A percentile compares a stretch with the other conserved stretches of the same genome.
Evolutionary conservation across 2,329 filamentous ascomycete species (phyloP).

Genomic region (Aureobasidium melanogenum): DNA sequence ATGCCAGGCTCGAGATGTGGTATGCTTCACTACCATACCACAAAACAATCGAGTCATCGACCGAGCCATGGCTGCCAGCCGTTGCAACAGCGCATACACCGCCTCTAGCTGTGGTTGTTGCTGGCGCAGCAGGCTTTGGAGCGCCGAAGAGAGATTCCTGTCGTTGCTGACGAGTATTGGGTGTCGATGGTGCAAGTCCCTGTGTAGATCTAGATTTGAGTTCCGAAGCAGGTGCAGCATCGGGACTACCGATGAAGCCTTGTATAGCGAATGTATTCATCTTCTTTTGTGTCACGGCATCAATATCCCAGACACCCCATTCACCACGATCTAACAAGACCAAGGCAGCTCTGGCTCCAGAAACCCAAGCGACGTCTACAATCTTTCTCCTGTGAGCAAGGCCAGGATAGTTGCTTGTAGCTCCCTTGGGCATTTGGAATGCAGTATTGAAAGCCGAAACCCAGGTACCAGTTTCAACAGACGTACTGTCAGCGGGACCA

Average conservation of each 20-base stretch:
- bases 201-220: conserved; percentile 26
- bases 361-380: conserved; percentile 40
- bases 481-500: conserved; percentile 14
- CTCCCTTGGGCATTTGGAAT: conserved; percentile 16
- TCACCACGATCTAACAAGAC: conserved; percentile 41
- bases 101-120: conserved; percentile 27
- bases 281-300: conserved; percentile 17
- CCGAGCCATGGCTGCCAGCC: conserved; percentile 23
- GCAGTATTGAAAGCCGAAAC: conserved; percentile 21
- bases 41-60: conserved; percentile 38
- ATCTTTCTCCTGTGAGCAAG: conserved; percentile 37
- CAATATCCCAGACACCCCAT: conserved; percentile 45
- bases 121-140: conserved; percentile 24
- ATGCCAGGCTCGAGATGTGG: conserved; percentile 35
- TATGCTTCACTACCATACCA: conserved; percentile 39
- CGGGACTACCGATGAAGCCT: conserved; percentile 22
- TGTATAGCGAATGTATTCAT: conserved; percentile 22
- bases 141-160: conserved; percentile 37
- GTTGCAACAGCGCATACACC: conserved; percentile 33
- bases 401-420: conserved; percentile 17
- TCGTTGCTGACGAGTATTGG: conserved; percentile 39
- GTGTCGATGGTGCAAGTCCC: conserved; percentile 41
- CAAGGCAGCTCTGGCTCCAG: conserved; percentile 38
- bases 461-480: conserved; percentile 20
- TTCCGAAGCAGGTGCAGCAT: conserved; percentile 16